Conservation (phyloP, 192 early-diverging fungal species). For the Ambispora gerdemannii region DNA sequence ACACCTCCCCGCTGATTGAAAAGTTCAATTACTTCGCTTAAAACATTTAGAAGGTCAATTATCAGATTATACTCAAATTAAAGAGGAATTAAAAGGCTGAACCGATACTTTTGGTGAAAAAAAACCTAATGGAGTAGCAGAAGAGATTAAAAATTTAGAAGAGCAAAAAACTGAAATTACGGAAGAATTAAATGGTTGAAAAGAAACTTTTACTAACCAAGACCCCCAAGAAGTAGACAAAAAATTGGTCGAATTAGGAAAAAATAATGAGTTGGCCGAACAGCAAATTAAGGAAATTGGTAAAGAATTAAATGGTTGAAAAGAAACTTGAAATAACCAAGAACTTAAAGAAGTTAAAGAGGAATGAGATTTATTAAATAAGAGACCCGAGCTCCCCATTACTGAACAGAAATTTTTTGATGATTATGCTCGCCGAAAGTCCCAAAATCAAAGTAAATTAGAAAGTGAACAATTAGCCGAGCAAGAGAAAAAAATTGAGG, state of each 20-base stretch:
- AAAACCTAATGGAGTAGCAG: background rate
- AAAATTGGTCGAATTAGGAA: too few relatives aligned
- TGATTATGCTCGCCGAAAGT: background rate
- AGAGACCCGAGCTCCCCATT: constrained; percentile 7
- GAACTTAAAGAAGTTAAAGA: constrained; percentile 7
- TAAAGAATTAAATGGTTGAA: background rate
- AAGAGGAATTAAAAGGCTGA: constrained; percentile 13
- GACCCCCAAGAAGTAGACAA: too few relatives aligned
- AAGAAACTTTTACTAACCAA: background rate
- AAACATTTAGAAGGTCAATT: constrained; percentile 4
- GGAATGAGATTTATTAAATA: constrained; percentile 6
- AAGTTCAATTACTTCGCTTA: background rate
- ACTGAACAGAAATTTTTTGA: constrained; percentile 11
- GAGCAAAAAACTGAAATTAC: background rate
- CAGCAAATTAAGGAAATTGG: background rate
- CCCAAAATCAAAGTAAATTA: background rate
- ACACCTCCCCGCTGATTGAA: constrained; percentile 5
- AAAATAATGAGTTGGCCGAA: too few relatives aligned
- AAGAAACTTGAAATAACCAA: background rate
- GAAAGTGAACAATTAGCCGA: constrained; percentile 7
- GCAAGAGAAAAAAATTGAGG: background rate
- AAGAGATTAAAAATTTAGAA: background rate
- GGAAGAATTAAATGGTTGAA: constrained; percentile 1
- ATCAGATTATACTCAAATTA: background rate
- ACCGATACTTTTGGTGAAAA: constrained; percentile 14